These are phyloP conservation scores for Claviceps arundinis DNA, from an alignment of 2,329 filamentous ascomycete species.

Conservation along the genomic window DNA sequence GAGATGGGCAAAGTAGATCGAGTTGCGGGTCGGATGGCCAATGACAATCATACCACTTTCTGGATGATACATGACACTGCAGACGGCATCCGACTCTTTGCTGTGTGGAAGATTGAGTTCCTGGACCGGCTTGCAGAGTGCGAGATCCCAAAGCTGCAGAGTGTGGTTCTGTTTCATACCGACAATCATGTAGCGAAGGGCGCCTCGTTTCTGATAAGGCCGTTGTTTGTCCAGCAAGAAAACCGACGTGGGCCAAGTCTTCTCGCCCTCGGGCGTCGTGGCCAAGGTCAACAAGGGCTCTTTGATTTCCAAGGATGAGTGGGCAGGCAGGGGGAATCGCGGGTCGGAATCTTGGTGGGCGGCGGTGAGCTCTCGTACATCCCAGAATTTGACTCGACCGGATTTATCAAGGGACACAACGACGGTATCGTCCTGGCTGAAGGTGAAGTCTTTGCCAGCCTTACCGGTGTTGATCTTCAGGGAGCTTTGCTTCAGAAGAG, in stretches of 20 bases:
- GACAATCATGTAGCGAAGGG: conserved; percentile 88
- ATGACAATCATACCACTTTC: conserved; percentile 86
- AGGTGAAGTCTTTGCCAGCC: conserved; percentile 94
- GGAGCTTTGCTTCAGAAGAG: conserved; percentile 72
- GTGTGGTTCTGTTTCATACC: conserved; percentile 99
- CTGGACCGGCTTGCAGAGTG: conserved; percentile 86
- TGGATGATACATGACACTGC: conserved; percentile 90
- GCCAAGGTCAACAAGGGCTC: conserved; percentile 76
- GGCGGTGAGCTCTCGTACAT: conserved; percentile 65
- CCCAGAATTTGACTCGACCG: conserved; percentile 95
- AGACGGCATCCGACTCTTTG: conserved; percentile 95
- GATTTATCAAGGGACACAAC: conserved; percentile 96
- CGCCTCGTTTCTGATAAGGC: conserved; percentile 79
- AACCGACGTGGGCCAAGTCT: conserved; percentile 93
- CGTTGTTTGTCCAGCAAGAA: conserved; percentile 92
- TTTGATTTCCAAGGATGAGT: conserved; percentile 60
- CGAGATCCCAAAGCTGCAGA: conserved; percentile 95
- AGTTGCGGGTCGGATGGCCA: conserved; percentile 92
- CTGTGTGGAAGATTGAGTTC: conserved; percentile 93
- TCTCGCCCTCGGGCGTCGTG: conserved; percentile 77
- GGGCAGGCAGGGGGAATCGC: conserved; percentile 37
- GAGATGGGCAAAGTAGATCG: conserved; percentile 90
- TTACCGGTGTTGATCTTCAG: conserved; percentile 95
- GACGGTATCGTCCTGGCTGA: conserved; percentile 90
- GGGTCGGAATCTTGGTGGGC: conserved; percentile 37